A percentile compares a stretch with the other conserved stretches of the same genome.
These are phyloP conservation scores for Ramichloridium luteum DNA, from an alignment of 2,329 filamentous ascomycete species.

Conservation along the genomic window DNA sequence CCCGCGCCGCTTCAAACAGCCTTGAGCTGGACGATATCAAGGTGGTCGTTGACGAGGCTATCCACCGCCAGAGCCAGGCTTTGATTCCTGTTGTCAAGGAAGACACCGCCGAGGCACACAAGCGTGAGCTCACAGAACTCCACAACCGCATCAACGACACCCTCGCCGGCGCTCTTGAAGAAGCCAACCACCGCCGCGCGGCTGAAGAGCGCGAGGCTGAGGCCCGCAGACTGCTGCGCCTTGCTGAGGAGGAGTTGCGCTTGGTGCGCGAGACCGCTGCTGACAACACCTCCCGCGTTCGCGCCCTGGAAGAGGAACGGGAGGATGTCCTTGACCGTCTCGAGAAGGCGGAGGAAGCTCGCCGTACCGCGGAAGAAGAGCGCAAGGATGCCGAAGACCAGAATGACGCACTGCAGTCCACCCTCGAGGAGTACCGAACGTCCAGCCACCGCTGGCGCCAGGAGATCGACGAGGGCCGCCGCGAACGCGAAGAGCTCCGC, in stretches of 20 bases:
- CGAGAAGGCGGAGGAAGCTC: constrained; percentile 23
- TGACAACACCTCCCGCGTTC: constrained; percentile 32
- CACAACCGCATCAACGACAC: constrained; percentile 24
- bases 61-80: constrained; percentile 20
- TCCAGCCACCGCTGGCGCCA: constrained; percentile 47
- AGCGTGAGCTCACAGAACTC: constrained; percentile 19
- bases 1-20: constrained; percentile 32
- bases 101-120: constrained; percentile 13
- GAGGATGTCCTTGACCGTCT: constrained; percentile 29
- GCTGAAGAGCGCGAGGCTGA: constrained; percentile 35
- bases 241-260: constrained; percentile 39
- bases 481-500: constrained; percentile 56
- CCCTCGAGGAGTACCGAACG: constrained; percentile 51
- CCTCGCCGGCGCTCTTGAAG: constrained; percentile 26
- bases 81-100: constrained; percentile 20
- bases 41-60: constrained; percentile 24
- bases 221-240: constrained; percentile 31
- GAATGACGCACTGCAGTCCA: constrained; percentile 49
- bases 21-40: constrained; percentile 34
- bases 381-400: constrained; percentile 39
- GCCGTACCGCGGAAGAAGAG: constrained; percentile 19
- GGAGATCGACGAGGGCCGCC: constrained; percentile 44
- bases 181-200: constrained; percentile 30
- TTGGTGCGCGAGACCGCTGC: constrained; percentile 31
- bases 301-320: constrained; percentile 32